Evolutionary conservation across 495 filamentous ascomycete genomes (phyloP), one percentile per base, ranked within the genome.

Genomic region (Annulohypoxylon maeteangense): DNA sequence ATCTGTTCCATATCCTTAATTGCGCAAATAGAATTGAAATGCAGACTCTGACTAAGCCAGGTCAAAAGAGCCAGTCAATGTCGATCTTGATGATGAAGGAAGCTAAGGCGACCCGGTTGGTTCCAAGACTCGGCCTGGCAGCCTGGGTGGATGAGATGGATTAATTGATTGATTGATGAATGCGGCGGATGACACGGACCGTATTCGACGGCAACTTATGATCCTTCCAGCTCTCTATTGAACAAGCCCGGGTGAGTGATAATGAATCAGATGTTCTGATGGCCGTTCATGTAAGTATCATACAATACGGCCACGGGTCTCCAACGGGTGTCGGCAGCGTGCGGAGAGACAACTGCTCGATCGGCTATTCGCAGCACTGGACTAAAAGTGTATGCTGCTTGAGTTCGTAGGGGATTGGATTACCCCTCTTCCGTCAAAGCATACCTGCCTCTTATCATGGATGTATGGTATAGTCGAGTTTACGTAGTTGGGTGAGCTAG

Each of bases 311-410:
- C 45, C 56, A 54, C 66, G 62, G 71, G 56, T 63, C 58, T 67
- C 62, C 50, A 69, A 62, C 71, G 71, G 71, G 50, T 62, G 45
- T 22, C 66, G 66, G 55, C 71, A 70, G 71, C 22, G 54, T 38
- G 64, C 34, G 59, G 59, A 53, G 36, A 40, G 27, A 50, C 45
- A 40, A 18, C 12, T 56, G 48, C 40, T 54, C 47, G 34, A 31
- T 20, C 60, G 44, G 63, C 20, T 58, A 51, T 50, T 69, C 56
- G 65, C 22, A 56, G 48, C 47, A 16, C 27, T 25, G 57, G 36
- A 23, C 44, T 31, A 48, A n/a, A 20, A n/a, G 31, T 38, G 36
- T 14, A 12, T 38, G 53, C 50, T 12, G 14, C 14, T 14, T 40
- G 36, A 27, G 6, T 16, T 32, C 16, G 55, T 38, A 34, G 22